Base-by-base conservation (phyloP, 768 basidiomycete species). In the Russula abietina region DNA sequence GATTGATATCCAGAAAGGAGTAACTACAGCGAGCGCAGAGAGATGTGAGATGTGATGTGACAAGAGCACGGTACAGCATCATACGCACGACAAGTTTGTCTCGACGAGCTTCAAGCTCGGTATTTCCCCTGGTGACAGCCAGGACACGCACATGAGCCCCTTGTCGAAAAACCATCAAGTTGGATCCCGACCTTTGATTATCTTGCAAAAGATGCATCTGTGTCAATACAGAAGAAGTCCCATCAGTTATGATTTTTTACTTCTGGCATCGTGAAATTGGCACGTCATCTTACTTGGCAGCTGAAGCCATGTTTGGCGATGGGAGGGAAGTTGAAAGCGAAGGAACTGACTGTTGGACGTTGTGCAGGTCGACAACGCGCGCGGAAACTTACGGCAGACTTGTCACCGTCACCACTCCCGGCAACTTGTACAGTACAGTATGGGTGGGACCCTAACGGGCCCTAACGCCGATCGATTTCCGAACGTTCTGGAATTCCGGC, bases 1-100 rank as follows among this genome's bases (percentile, higher is more conserved):
- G 95, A 1, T 86, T 86, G 65, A 99, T 91, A 68, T 98, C 97
- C 67, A 99, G 83, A 78, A 99, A 98, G 0, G 96, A 85, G 71
- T 78, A 88, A 16, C 90, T 92, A 70, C 58, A 53, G 41, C 24
- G 50, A 12, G 32, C 0, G 14, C 41, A 3, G n/a, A n/a, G n/a
- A n/a, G n/a, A n/a, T 4, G 14, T 26, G 10, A 5, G 0, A 16
- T 36, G 33, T 33, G 33, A 0, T 24, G 41, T 39, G 16, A 52
- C 26, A 48, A 7, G 10, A 8, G 10, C 10, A 10, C 4, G 12
- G 36, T n/a, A 10, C 4, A 36, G 36, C 4, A 36, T 16, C 48
- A 48, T 16, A 83, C 84, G 68, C 70, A 90, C 85, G 87, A 83
- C 28, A 81, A 71, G 7, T 84, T 81, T 2, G 89, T 92, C 73